Evolutionary conservation across 1,284 basidiomycete species (phyloP).

Genomic region (Boletellus deceptivus): DNA sequence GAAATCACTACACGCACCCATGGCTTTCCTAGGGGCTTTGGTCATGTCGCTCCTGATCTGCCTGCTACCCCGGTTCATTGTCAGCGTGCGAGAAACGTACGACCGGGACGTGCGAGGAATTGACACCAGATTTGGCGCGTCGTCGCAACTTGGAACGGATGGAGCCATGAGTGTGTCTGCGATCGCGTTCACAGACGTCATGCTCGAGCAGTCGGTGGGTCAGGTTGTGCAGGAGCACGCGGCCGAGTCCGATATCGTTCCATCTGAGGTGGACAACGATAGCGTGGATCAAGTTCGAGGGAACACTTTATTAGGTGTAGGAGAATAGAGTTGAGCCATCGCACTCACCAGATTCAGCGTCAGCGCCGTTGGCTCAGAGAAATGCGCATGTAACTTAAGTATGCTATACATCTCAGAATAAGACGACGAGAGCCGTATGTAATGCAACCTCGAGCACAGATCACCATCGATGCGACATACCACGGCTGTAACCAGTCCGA

Average conservation of each 20-base stretch:
- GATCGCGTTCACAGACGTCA: not conserved
- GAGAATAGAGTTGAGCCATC: constrained; percentile 26
- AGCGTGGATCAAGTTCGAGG: too few species aligned
- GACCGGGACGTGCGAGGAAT: not conserved
- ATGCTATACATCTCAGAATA: constrained; percentile 93
- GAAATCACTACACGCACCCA: not conserved
- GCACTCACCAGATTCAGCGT: constrained; percentile 55
- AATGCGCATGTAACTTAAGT: constrained; percentile 84
- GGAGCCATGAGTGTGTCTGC: too few species aligned
- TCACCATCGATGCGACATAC: constrained; percentile 47
- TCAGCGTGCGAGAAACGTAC: constrained; percentile 12
- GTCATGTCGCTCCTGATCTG: not conserved
- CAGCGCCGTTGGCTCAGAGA: constrained; percentile 74
- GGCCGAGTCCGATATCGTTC: too few species aligned
- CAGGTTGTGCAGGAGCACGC: too few species aligned
- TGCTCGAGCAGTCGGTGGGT: too few species aligned
- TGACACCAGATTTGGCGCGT: constrained; percentile 7
- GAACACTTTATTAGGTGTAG: too few species aligned
- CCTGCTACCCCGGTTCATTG: constrained; percentile 9
- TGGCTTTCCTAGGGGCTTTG: not conserved
- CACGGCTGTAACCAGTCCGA: constrained; percentile 83
- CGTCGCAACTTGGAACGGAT: not conserved
- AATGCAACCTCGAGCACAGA: constrained; percentile 73
- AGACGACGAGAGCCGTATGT: constrained; percentile 82
- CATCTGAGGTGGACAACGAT: too few species aligned